Evolutionary conservation across 2,329 filamentous ascomycete genomes (phyloP), one percentile per base, ranked within the genome.

Genomic region (Dissoconium aciculare): DNA sequence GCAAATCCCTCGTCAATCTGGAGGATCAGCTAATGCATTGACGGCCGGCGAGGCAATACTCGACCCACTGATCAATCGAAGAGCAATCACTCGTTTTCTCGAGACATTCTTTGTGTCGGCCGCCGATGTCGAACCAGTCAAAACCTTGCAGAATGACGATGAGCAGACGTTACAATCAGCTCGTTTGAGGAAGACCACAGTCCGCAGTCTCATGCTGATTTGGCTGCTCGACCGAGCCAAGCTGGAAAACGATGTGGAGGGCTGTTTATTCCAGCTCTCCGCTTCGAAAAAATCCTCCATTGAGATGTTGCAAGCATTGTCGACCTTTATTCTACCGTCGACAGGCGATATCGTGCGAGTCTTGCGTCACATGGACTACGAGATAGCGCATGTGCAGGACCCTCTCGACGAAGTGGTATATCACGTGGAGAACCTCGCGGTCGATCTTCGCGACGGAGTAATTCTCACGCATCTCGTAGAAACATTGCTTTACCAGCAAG

Each of bases 381-480:
- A 58, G n/a, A 51, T 74, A 13, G 46, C 48, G 3, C 63, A 70
- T 43, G 51, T 59, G 5, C 72, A 77, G 44, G 60, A 66, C 36
- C 61, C 63, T 2, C 56, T 75, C 4, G 60, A 72, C 37, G 72
- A 77, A 49, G 69, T 69, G 39, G 53, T 58, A 1, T 76, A 72
- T 44, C 52, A 53, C 23, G 64, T 77, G 32, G 54, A 58, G 5
- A 76, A 76, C 40, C 57, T 78, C 14, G 72, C 71, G 1, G 61
- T 71, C 5, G 72, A 76, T 42, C 55, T 77, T 13, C 63, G 72
- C 17, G 67, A 76, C 44, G 72, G 73, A 1, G 59, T 76, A 5
- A 54, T 67, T 26, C 49, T 77, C n/a, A 66, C 67, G 4, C 62
- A 66, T 30, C 56, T 75, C 6, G 66, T 72, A 1, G 73, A 77